Conservation (phyloP, 805 yeast genomes). For the Alloascoidea hylecoeti region DNA sequence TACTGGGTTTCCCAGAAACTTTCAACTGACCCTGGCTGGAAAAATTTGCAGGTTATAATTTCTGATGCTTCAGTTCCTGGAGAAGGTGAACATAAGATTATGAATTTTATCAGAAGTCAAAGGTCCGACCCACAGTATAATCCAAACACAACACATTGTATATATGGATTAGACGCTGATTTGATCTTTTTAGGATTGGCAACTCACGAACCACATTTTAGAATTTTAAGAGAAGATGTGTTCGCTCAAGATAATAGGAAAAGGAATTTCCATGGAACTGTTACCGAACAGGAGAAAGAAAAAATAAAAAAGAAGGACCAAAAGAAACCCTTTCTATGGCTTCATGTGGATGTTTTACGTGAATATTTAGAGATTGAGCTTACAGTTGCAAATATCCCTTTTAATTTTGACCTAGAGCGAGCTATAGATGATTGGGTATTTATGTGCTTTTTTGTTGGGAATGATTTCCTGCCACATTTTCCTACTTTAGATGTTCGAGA, state of each 20-base stretch:
- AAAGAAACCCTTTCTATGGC: conserved; percentile 85
- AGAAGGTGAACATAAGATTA: conserved; percentile 97
- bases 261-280: conserved; percentile 17
- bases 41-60: conserved; percentile 71
- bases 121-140: conserved; percentile 75
- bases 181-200: conserved; percentile 90
- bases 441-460: conserved; percentile 97
- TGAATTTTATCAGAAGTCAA: conserved; percentile 89
- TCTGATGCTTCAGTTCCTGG: conserved; percentile 98
- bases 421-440: conserved; percentile 99
- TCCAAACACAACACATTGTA: conserved; percentile 92
- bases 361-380: conserved; percentile 83
- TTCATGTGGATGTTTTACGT: conserved; percentile 74
- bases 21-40: conserved; percentile 89
- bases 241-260: conserved; percentile 55
- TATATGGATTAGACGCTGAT: conserved; percentile 97
- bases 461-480: conserved; percentile 93
- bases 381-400: conserved; percentile 50
- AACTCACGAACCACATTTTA: conserved; percentile 95
- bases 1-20: conserved; percentile 91
- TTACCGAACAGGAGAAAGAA: conserved; percentile 30
- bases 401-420: conserved; percentile 78
- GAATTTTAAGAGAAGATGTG: conserved; percentile 90
- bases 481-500: conserved; percentile 94
- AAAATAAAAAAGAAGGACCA: conserved; percentile 22